Conservation (phyloP, 345 rosid species). For the Lagerstroemia speciosa region DNA sequence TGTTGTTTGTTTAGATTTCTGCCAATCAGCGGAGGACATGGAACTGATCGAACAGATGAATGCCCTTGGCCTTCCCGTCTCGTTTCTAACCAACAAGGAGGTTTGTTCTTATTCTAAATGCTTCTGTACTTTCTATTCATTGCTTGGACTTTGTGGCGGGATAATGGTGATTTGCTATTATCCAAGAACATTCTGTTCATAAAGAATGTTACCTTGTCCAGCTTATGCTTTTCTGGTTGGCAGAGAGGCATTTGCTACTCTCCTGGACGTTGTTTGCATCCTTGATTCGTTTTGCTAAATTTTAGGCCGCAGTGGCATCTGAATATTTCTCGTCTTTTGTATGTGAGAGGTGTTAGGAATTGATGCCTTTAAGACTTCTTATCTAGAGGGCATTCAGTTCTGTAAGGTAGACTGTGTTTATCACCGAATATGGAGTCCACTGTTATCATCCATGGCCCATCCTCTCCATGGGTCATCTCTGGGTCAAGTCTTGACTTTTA, state of each 20-base stretch:
- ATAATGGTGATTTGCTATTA: background rate
- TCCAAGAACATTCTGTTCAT: background rate
- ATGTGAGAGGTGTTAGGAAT: background rate
- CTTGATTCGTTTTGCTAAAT: too few species aligned
- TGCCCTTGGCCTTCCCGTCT: constrained; percentile 65
- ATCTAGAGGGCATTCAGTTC: background rate
- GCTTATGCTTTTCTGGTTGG: background rate
- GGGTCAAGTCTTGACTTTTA: background rate
- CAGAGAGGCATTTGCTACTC: background rate
- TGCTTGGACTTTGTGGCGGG: background rate
- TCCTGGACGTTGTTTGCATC: background rate
- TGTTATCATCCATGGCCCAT: background rate
- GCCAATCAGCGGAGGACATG: constrained; percentile 24
- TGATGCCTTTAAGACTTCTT: background rate
- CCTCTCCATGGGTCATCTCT: background rate
- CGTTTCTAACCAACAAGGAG: constrained; percentile 61
- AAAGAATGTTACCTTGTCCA: background rate
- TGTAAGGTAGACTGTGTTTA: background rate
- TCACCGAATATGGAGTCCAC: background rate
- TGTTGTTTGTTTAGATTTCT: constrained; percentile 20
- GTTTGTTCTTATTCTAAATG: constrained; percentile 20
- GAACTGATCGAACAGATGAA: constrained; percentile 49
- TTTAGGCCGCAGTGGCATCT: too few species aligned
- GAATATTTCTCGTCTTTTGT: background rate
- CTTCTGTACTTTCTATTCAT: background rate